phyloP scores from a whole-genome alignment of 352 stramenopile species.

The Phytopythium ostracodes region DNA sequence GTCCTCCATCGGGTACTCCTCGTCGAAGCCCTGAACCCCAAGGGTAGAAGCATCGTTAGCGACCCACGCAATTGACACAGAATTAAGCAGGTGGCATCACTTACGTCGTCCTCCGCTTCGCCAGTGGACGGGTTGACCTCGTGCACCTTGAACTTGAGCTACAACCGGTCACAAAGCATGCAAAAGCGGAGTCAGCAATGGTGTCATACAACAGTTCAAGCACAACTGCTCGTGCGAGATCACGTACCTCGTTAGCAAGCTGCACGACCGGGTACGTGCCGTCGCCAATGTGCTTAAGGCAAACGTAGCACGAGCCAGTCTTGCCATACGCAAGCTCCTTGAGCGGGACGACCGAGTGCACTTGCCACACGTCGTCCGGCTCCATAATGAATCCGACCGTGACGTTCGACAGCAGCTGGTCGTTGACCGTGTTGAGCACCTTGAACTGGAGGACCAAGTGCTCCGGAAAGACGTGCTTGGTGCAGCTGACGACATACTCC shows the following conservation, averaged over 20 bases:
- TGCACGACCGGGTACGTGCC: slow-evolving; percentile 79
- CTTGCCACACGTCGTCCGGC: slow-evolving; percentile 88
- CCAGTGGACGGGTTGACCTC: slow-evolving; percentile 95
- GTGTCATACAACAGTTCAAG: not conserved
- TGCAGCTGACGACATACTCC: slow-evolving; percentile 96
- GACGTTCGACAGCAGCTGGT: slow-evolving; percentile 95
- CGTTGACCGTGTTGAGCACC: slow-evolving; percentile 98
- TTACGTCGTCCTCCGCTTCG: slow-evolving; percentile 76
- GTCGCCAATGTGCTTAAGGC: slow-evolving; percentile 84
- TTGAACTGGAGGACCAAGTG: slow-evolving; percentile 98
- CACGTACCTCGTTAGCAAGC: slow-evolving; percentile 88
- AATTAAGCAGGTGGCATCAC: slow-evolving; percentile 7
- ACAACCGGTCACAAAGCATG: slow-evolving; percentile 9
- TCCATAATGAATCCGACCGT: slow-evolving; percentile 91
- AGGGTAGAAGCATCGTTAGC: slow-evolving; percentile 10
- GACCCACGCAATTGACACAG: not conserved
- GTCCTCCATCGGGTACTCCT: slow-evolving; percentile 99
- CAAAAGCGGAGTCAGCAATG: slow-evolving; percentile 1
- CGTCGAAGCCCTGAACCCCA: slow-evolving; percentile 87
- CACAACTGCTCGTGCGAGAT: not conserved
- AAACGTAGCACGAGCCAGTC: slow-evolving; percentile 92
- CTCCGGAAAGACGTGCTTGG: slow-evolving; percentile 96
- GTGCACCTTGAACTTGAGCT: slow-evolving; percentile 95
- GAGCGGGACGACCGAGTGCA: slow-evolving; percentile 87
- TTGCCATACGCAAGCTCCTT: slow-evolving; percentile 92